Evolutionary conservation across 495 filamentous ascomycete species (phyloP).

Genomic region (Trichodelitschia bisporula): DNA sequence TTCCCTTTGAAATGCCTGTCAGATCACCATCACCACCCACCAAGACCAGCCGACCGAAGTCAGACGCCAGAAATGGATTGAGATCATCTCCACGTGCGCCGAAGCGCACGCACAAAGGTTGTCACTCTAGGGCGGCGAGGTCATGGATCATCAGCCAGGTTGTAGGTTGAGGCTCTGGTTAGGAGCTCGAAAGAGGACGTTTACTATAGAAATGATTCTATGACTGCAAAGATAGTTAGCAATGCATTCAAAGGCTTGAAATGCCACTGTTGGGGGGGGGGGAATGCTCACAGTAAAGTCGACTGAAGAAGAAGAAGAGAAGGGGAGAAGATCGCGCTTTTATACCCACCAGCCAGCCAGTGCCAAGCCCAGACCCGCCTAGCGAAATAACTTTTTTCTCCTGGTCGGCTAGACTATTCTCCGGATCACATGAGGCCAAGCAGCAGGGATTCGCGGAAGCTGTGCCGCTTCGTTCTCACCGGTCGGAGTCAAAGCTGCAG

Average conservation of each 20-base stretch:
- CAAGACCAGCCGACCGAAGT: conserved; percentile 38
- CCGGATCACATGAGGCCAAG: too few relatives aligned
- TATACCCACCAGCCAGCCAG: too few relatives aligned
- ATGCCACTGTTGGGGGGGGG: conserved; percentile 3
- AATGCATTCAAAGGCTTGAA: too few relatives aligned
- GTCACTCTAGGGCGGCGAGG: conserved; percentile 51
- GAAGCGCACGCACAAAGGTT: conserved; percentile 33
- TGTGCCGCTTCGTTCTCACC: too few relatives aligned
- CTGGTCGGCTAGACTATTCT: too few relatives aligned
- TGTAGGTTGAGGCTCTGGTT: conserved; percentile 43
- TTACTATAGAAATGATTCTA: conserved; percentile 29
- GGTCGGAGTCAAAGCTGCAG: too few relatives aligned
- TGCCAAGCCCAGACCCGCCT: too few relatives aligned
- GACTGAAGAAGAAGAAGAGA: conserved; percentile 11
- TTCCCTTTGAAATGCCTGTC: too few relatives aligned
- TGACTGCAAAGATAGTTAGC: conserved; percentile 6
- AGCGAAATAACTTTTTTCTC: too few relatives aligned
- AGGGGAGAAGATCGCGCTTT: conserved; percentile 10
- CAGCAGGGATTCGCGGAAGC: too few relatives aligned
- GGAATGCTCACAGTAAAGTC: conserved; percentile 9
- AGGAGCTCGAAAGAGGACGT: conserved; percentile 24
- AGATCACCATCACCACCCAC: conserved; percentile 47
- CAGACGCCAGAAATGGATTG: conserved; percentile 31
- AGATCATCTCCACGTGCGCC: conserved; percentile 50
- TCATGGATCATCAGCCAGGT: conserved; percentile 50